Evolutionary conservation across 495 filamentous ascomycete species (phyloP), one percentile per base, ranked within the genome.

Genomic region (Penicillium subrubescens): DNA sequence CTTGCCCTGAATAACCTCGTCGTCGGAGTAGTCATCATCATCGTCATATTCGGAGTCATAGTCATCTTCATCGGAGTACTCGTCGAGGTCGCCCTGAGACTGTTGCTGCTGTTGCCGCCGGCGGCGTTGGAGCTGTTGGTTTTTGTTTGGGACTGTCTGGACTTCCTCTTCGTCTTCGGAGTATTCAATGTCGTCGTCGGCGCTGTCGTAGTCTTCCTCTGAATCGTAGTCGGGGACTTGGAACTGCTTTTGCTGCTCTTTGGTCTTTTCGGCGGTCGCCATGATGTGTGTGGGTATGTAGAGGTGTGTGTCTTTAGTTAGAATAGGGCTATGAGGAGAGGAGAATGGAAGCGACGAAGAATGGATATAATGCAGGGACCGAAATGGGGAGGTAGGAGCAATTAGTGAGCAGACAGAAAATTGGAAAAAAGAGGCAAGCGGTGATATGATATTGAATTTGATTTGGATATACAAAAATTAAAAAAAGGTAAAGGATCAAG

Each of bases 41-140:
- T 79, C 76, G 44, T 86, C 81, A 11, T 80, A 83, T 39, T 79
- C 73, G 50, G 66, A 67, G 61, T 62, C n/a, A 82, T 87, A 73
- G 75, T 71, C 81, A 77, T 84, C 83, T 48, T 81, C 82, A 61
- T 80, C 77, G 35, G 87, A 81, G n/a, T 81, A 83, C 31, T 81
- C 72, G 10, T 72, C 74, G 52, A 67, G 66, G 56, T 71, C 64
- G 14, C 65, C 44, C 52, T 69, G 31, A 33, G 31, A 33, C 31
- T 33, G 64, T 2, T 62, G 63, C 53, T 75, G 70, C 56, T 69
- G 65, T 63, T 23, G 65, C 43, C 11, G 53, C 29, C 57, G 63
- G n/a, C 52, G 71, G 33, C 61, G 67, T 23, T 66, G 74, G 5
- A 67, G 73, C 59, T 78, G 77, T 19, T 71, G 72, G 63, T 78